Conservation (phyloP, 352 stramenopile genomes). For the Salisapilia sapeloensis region DNA sequence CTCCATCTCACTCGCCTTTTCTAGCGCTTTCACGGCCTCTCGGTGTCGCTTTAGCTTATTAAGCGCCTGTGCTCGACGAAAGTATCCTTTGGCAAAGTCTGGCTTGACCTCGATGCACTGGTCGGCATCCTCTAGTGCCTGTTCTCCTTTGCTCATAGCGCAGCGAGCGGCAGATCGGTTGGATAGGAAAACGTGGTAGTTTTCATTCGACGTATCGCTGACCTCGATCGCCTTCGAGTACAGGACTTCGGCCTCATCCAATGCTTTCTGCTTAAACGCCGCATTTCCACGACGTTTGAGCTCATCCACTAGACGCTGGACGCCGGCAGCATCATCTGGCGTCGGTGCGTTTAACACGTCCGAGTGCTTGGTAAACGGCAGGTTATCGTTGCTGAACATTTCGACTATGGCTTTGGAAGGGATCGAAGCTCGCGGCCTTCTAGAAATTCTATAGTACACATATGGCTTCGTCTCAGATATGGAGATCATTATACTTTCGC, state of each 20-base stretch:
- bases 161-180: constrained; percentile 79
- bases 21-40: constrained; percentile 41
- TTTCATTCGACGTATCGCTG: constrained; percentile 24
- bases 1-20: constrained; percentile 42
- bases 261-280: constrained; percentile 65
- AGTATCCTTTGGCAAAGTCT: constrained; percentile 68
- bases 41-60: constrained; percentile 48
- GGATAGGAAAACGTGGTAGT: constrained; percentile 74
- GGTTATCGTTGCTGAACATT: constrained; percentile 55
- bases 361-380: constrained; percentile 65
- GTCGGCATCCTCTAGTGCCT: constrained; percentile 51
- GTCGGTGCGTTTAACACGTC: constrained; percentile 49
- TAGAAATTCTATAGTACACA: no score
- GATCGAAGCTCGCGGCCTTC: no score
- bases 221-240: constrained; percentile 91
- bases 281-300: constrained; percentile 80
- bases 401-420: no score
- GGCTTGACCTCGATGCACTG: constrained; percentile 35
- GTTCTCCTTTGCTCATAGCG: constrained; percentile 55
- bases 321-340: constrained; percentile 22
- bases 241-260: constrained; percentile 89
- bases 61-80: constrained; percentile 67
- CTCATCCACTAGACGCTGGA: constrained; percentile 63
- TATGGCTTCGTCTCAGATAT: no score
- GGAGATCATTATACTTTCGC: no score